phyloP scores from a whole-genome alignment of 441 rosid genomes.

The Bruguiera hainesii region DNA sequence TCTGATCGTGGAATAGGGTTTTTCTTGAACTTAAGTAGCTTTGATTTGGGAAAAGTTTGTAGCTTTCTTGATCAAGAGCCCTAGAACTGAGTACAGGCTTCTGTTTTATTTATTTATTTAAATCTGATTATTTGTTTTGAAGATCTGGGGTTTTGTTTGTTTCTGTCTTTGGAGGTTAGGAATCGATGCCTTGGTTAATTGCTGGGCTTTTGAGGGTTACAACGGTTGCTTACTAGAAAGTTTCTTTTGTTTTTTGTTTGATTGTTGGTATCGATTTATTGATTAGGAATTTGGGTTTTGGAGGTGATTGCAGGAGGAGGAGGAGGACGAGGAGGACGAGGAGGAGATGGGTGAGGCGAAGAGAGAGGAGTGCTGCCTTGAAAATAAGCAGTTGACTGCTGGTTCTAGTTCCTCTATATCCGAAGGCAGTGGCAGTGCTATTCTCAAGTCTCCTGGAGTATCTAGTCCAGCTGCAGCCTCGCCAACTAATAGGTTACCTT shows the following conservation, averaged over 20 bases:
- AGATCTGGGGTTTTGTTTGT: slow-evolving; percentile 53
- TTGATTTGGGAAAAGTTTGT: slow-evolving; percentile 24
- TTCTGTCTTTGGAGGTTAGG: slow-evolving; percentile 20
- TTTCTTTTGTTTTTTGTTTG: slow-evolving; percentile 8
- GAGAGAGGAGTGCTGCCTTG: slow-evolving; percentile 67
- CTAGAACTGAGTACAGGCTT: slow-evolving; percentile 37
- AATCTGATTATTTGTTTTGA: slow-evolving; percentile 32
- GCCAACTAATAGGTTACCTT: slow-evolving; percentile 54
- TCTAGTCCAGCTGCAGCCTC: slow-evolving; percentile 68
- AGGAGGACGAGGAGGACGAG: too few relatives aligned
- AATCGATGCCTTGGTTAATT: slow-evolving; percentile 19
- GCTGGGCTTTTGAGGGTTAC: slow-evolving; percentile 18
- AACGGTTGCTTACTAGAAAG: neutral
- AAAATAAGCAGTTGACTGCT: slow-evolving; percentile 71
- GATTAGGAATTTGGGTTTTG: slow-evolving; percentile 34
- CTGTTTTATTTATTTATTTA: neutral
- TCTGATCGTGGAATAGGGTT: slow-evolving; percentile 25
- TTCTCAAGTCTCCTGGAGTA: slow-evolving; percentile 61
- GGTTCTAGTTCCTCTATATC: slow-evolving; percentile 80
- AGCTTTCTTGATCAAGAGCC: slow-evolving; percentile 31
- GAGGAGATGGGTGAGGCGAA: slow-evolving; percentile 44
- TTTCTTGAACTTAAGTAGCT: slow-evolving; percentile 20
- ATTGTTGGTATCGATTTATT: slow-evolving; percentile 7
- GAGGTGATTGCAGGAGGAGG: slow-evolving; percentile 40
- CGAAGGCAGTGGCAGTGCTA: slow-evolving; percentile 69